Percentiles rank a stretch among this genome's conserved stretches.
Evolutionary conservation across 1,284 basidiomycete species (phyloP).

Genomic region (Peniophora sp.): DNA sequence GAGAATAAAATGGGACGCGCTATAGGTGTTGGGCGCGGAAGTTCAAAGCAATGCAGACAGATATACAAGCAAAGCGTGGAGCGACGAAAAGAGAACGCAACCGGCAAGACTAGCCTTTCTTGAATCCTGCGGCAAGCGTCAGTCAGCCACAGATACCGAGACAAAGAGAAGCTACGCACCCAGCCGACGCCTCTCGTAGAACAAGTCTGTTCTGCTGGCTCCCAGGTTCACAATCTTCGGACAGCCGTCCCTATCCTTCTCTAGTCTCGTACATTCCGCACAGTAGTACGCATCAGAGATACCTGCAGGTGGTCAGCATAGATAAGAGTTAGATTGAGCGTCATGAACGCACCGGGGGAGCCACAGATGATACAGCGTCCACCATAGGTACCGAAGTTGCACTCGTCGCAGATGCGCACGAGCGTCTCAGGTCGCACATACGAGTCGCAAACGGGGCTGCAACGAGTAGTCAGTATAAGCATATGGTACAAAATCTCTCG

Average conservation of each 20-base stretch:
- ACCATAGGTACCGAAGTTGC: conserved; percentile 97
- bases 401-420: conserved; percentile 98
- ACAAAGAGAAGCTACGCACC: conserved; percentile 33
- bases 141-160: conserved; percentile 1
- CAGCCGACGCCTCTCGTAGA: conserved; percentile 79
- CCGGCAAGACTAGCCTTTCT: conserved; percentile 55
- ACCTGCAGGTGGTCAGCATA: conserved; percentile 37
- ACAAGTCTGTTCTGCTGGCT: conserved; percentile 81
- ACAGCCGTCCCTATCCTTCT: conserved; percentile 98
- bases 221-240: conserved; percentile 98
- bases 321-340: background rate
- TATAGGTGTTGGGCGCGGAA: too few relatives aligned
- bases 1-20: too few relatives aligned
- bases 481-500: background rate
- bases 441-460: conserved; percentile 96
- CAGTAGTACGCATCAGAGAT: conserved; percentile 98
- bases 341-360: conserved; percentile 62
- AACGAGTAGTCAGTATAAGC: background rate
- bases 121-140: conserved; percentile 47
- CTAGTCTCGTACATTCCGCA: conserved; percentile 90
- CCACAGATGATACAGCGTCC: conserved; percentile 97
- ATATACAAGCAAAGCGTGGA: too few relatives aligned
- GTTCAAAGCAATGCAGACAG: too few relatives aligned
- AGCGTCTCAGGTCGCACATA: conserved; percentile 98
- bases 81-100: too few relatives aligned